A percentile compares a stretch with the other conserved stretches of the same genome.
Conservation (phyloP, 1,284 basidiomycete genomes). For the Leccinum cinnamomeum region DNA sequence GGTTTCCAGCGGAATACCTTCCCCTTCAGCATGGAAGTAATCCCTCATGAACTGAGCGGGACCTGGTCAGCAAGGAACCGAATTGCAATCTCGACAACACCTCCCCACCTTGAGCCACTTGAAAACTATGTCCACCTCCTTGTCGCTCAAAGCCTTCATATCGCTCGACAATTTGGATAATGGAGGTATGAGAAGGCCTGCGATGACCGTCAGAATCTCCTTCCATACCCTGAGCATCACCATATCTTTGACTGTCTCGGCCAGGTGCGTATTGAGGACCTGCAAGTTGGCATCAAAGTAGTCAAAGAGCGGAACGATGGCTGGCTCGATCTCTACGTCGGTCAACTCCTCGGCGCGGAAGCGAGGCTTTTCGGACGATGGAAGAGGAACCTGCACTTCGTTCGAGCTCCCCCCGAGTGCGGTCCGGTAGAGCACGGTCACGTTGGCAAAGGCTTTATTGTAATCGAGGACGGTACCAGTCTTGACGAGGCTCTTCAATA, state of each 20-base stretch:
- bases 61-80: slow-evolving; percentile 4
- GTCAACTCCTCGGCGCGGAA: slow-evolving; percentile 73
- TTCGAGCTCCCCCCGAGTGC: slow-evolving; percentile 61
- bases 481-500: slow-evolving; percentile 79
- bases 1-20: slow-evolving; percentile 84
- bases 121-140: slow-evolving; percentile 97
- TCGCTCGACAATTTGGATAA: slow-evolving; percentile 87
- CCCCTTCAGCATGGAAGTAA: slow-evolving; percentile 94
- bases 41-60: slow-evolving; percentile 78
- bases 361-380: slow-evolving; percentile 67
- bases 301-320: slow-evolving; percentile 91
- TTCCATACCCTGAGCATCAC: slow-evolving; percentile 98
- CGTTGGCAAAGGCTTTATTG: slow-evolving; percentile 78
- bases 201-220: slow-evolving; percentile 87
- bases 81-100: background rate
- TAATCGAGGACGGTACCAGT: slow-evolving; percentile 71
- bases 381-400: slow-evolving; percentile 80
- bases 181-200: slow-evolving; percentile 89
- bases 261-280: slow-evolving; percentile 87
- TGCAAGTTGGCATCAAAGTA: slow-evolving; percentile 96
- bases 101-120: slow-evolving; percentile 87
- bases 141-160: slow-evolving; percentile 89
- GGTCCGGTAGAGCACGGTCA: slow-evolving; percentile 79
- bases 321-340: slow-evolving; percentile 94
- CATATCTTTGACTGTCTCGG: slow-evolving; percentile 84